Conservation (phyloP, 495 filamentous ascomycete genomes). For the Tetracladium marchalianum region DNA sequence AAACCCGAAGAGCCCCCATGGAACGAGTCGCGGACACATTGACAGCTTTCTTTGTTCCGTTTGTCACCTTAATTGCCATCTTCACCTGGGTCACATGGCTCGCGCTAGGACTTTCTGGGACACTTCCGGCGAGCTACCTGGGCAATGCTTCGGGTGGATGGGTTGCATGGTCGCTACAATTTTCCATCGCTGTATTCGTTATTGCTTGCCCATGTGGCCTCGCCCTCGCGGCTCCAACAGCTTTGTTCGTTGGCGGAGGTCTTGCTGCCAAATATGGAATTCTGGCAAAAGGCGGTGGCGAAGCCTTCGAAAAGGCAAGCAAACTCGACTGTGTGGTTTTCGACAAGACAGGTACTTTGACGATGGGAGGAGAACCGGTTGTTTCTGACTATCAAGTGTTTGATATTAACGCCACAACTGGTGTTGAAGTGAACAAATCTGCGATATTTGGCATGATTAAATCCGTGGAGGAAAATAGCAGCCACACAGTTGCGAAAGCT, state of each 20-base stretch:
- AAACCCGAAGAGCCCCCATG: conserved; percentile 76
- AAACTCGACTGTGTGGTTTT: conserved; percentile 80
- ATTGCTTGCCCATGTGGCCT: conserved; percentile 92
- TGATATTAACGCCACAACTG: conserved; percentile 22
- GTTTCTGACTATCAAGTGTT: conserved; percentile 64
- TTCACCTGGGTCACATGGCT: conserved; percentile 81
- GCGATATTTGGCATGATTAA: conserved; percentile 42
- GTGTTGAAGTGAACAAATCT: neutral
- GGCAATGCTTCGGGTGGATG: conserved; percentile 62
- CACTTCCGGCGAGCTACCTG: conserved; percentile 55
- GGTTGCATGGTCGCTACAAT: conserved; percentile 80
- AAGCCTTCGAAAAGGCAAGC: conserved; percentile 92
- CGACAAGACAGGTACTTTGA: conserved; percentile 93
- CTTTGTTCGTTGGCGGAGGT: conserved; percentile 84
- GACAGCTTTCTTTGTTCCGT: conserved; percentile 83
- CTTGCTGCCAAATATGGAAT: conserved; percentile 84
- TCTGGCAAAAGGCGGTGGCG: conserved; percentile 88
- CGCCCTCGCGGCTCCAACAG: conserved; percentile 85
- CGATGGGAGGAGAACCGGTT: conserved; percentile 68
- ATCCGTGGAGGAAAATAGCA: conserved; percentile 70
- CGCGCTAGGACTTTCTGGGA: conserved; percentile 57
- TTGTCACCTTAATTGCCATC: conserved; percentile 72
- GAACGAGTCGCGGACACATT: conserved; percentile 77
- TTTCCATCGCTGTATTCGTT: conserved; percentile 91
- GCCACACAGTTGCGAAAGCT: conserved; percentile 79